Evolutionary conservation across 148 eudicot species (phyloP), one percentile per base, ranked within the genome.

Genomic region (Rhododendron ovatum): DNA sequence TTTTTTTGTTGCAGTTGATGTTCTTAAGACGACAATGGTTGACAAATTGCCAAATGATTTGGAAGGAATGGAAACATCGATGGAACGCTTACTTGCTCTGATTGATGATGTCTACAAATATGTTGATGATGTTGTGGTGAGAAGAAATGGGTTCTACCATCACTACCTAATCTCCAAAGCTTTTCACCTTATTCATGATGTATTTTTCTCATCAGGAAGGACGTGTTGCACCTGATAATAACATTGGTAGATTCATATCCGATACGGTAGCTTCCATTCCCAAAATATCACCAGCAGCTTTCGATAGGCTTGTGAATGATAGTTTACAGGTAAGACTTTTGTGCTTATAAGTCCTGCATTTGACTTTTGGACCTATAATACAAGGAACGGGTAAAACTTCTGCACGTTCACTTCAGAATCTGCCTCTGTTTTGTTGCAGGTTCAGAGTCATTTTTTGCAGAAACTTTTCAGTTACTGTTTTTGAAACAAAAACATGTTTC

Each of bases 11-110:
- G 88, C 90, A 98, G 99, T 92, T 91, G 98, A 95, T 84, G 93
- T 98, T 77, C 91, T 98, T 84, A 98, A 98, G 93, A 88, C 95
- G 63, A 95, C 96, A 28, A 65, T 86, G 89, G 96, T 93, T 43
- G 98, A 98, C 92, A 98, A 94, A 91, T 93, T 98, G 83, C 99
- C 98, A 7, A 92, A 89, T 88, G 99, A 98, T 86, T 85, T 98
- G 87, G 98, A 95, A 89, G 98, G 99, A 84, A 98, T 75, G 79
- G 79, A 75, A 37, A 43, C 48, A 75, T 75, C 79, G 7, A 71
- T 71, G 76, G 39, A 71, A 71, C 76, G 76, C 41, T 71, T 71
- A 71, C 76, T 71, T 10, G 76, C 76, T 71, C 76, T 71, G 41
- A 71, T 71, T 30, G 76, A 30, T 33, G 99, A 95, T 76, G 90